Evolutionary conservation across 148 eudicot genomes (phyloP).

Genomic region (Mesembryanthemum crystallinum): DNA sequence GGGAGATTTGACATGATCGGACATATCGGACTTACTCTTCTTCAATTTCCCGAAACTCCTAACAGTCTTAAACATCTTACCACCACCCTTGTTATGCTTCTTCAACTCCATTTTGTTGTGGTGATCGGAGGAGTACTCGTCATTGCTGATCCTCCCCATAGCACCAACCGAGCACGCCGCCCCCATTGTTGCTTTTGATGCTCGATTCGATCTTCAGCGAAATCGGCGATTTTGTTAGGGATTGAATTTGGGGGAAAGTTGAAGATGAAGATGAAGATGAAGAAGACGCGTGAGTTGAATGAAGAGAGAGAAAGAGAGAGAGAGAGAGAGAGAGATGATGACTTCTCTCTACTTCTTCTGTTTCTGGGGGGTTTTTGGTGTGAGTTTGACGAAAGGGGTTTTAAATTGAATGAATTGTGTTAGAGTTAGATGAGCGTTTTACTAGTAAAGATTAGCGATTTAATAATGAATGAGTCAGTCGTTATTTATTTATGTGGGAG

Average conservation of each 20-base stretch:
- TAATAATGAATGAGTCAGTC: too few species aligned
- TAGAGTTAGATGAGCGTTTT: background rate
- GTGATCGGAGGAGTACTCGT: conserved; percentile 22
- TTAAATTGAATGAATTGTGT: background rate
- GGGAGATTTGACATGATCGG: conserved; percentile 27
- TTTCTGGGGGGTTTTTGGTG: background rate
- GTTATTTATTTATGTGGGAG: too few species aligned
- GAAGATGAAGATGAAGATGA: conserved; percentile 12
- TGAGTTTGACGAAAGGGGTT: conserved; percentile 10
- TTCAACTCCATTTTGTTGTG: conserved; percentile 3
- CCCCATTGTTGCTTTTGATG: conserved; percentile 22
- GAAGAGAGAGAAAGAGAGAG: background rate
- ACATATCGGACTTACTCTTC: conserved; percentile 26
- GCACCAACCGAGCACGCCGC: conserved; percentile 32
- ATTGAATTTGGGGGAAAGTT: conserved; percentile 4
- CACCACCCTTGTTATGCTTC: background rate
- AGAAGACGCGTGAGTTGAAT: conserved; percentile 9
- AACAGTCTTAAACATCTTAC: conserved; percentile 42
- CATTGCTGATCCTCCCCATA: conserved; percentile 23
- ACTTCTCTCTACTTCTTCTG: background rate
- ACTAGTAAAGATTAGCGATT: too few species aligned
- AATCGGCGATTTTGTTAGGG: background rate
- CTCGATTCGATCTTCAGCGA: background rate
- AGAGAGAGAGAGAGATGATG: background rate
- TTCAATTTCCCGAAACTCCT: conserved; percentile 42